A percentile compares a stretch with the other conserved stretches of the same genome.
These are phyloP conservation scores for Taxawa tesnikishii DNA, from an alignment of 2,329 filamentous ascomycete genomes.

Conservation along the genomic window DNA sequence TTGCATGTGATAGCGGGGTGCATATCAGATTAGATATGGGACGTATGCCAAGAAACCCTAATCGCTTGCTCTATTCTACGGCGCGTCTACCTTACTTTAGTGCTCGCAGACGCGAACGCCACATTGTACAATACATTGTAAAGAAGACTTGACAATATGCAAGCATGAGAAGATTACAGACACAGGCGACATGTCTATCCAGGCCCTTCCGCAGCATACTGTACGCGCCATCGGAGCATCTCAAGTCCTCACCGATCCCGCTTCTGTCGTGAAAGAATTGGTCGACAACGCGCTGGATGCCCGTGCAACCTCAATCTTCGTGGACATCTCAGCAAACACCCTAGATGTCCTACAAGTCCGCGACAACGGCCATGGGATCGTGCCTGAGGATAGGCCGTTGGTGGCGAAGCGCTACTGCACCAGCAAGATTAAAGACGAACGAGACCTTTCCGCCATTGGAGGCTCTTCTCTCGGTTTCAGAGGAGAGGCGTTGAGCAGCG, in stretches of 20 bases:
- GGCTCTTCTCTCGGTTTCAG: conserved; percentile 60
- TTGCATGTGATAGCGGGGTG: too few relatives aligned
- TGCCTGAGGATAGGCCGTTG: conserved; percentile 44
- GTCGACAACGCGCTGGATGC: conserved; percentile 69
- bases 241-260: conserved; percentile 46
- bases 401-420: conserved; percentile 59
- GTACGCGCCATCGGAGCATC: conserved; percentile 48
- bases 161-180: background rate
- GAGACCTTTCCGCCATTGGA: conserved; percentile 46
- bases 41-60: too few relatives aligned
- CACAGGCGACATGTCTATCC: conserved; percentile 22
- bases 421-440: conserved; percentile 56
- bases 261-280: conserved; percentile 60
- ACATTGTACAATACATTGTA: too few relatives aligned
- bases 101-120: too few relatives aligned
- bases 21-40: too few relatives aligned
- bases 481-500: conserved; percentile 59
- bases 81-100: too few relatives aligned
- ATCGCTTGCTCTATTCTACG: too few relatives aligned
- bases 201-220: conserved; percentile 27
- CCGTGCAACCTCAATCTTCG: conserved; percentile 50
- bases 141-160: background rate
- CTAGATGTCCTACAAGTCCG: conserved; percentile 57
- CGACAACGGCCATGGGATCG: conserved; percentile 64
- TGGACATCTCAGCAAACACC: conserved; percentile 53